Base-by-base conservation (phyloP, 768 basidiomycete species). In the Leccinum pellstonianum region DNA sequence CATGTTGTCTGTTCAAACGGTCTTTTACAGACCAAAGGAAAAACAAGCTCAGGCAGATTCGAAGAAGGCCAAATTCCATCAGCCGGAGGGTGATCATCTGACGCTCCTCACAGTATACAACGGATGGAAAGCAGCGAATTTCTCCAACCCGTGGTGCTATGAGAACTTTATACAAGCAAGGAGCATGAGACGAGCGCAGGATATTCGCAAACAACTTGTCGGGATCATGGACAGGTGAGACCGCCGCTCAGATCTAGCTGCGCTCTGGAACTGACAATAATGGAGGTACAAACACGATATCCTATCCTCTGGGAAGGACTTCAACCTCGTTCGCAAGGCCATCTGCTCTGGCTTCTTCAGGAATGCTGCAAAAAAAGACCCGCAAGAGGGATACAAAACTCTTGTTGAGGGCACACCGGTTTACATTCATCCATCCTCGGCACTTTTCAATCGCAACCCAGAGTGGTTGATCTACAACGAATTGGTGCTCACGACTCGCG, bases 1-100 rank as follows among this genome's bases (percentile, higher is more conserved):
- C 9, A 99, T 99, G 97, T 78, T 98, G 43, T 94, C 93, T 3
- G 93, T 97, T 31, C 95, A 96, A 71, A 91, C 86, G 53, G 93
- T 98, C 41, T 99, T 98, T 74, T 98, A 98, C 75, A 86, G 97
- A 38, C 97, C 96, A n/a, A 98, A 98, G 76, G 97, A 98, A 76
- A 98, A 98, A 76, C 97, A 98, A 73, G 95, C 92, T 11, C 96
- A 98, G 76, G 97, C 97, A 0, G 97, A 99, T 75, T 95, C 96
- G 37, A 98, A 99, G 80, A 99, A 98, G 75, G 97, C 97, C 33
- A 99, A 99, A 75, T 99, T 99, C 77, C 96, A 98, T 76, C 93
- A 98, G 72, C 93, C 97, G 1, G 97, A 98, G 77, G 97, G 97
- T 9, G 97, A 98, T 68, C 93, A 98, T 71, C 77, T 96, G 35